phyloP scores from a whole-genome alignment of 1,284 basidiomycete genomes.

The Ceratobasidium sp. region DNA sequence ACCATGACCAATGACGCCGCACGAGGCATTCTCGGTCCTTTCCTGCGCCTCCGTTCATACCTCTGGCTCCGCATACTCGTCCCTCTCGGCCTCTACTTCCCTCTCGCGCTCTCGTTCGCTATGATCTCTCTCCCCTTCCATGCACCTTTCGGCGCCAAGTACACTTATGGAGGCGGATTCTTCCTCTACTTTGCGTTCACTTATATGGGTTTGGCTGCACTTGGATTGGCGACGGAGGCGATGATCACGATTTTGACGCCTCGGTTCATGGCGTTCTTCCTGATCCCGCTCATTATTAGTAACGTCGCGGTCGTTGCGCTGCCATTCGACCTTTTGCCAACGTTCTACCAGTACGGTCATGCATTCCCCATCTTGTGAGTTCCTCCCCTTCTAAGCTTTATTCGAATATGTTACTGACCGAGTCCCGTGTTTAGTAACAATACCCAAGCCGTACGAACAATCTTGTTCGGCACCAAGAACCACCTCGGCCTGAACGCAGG shows the following conservation, averaged over 20 bases:
- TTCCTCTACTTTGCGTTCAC: slow-evolving; percentile 60
- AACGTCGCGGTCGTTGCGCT: slow-evolving; percentile 58
- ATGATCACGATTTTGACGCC: slow-evolving; percentile 50
- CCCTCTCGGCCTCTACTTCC: slow-evolving; percentile 53
- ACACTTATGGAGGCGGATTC: slow-evolving; percentile 60
- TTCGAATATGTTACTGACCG: background rate
- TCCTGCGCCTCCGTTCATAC: slow-evolving; percentile 57
- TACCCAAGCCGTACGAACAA: slow-evolving; percentile 55
- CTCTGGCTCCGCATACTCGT: slow-evolving; percentile 55
- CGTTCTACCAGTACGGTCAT: slow-evolving; percentile 56
- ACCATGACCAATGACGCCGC: slow-evolving; percentile 59
- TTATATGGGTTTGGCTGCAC: slow-evolving; percentile 51
- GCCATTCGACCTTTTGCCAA: slow-evolving; percentile 60
- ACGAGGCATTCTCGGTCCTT: slow-evolving; percentile 59
- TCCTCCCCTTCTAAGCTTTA: background rate
- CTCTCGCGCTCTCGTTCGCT: slow-evolving; percentile 47
- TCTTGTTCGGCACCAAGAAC: slow-evolving; percentile 66
- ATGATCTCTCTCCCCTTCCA: slow-evolving; percentile 56
- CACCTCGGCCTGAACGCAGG: slow-evolving; percentile 62
- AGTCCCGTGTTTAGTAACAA: slow-evolving; percentile 5
- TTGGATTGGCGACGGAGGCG: slow-evolving; percentile 57
- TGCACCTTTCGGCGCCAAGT: slow-evolving; percentile 54
- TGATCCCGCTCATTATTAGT: slow-evolving; percentile 55
- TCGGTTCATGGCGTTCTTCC: slow-evolving; percentile 49
- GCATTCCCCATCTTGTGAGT: slow-evolving; percentile 59